Evolutionary conservation across 306 rosid genomes (phyloP).

Genomic region (Morella rubra): DNA sequence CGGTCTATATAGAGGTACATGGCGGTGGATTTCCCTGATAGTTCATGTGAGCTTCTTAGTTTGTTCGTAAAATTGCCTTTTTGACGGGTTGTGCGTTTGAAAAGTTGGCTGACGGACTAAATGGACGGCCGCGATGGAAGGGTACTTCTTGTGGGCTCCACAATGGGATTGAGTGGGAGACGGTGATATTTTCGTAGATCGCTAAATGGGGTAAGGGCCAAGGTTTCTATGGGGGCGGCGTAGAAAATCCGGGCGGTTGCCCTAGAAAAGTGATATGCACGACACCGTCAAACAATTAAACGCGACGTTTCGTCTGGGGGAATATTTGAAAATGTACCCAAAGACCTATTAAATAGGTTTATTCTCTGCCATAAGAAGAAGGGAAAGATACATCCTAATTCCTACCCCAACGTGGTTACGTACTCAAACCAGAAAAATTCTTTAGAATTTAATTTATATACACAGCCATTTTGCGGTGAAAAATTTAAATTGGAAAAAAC

Average conservation of each 20-base stretch:
- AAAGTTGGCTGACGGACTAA: conserved; percentile 29
- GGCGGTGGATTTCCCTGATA: conserved; percentile 32
- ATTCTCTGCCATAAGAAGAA: too few species aligned
- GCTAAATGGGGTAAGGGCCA: conserved; percentile 23
- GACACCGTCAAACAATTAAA: not conserved
- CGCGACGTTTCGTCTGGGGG: conserved; percentile 19
- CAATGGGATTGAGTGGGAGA: conserved; percentile 24
- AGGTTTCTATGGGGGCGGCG: conserved; percentile 50
- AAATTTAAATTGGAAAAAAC: too few species aligned
- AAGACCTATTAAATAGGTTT: not conserved
- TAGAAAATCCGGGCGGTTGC: conserved; percentile 14
- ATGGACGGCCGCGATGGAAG: conserved; percentile 44
- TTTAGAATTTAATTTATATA: too few species aligned
- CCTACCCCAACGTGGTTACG: too few species aligned
- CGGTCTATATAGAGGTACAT: not conserved
- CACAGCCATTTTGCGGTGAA: too few species aligned
- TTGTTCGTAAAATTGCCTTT: conserved; percentile 38
- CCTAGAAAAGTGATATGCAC: not conserved
- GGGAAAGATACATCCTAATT: too few species aligned
- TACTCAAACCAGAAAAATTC: too few species aligned
- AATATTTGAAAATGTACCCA: not conserved
- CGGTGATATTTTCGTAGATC: conserved; percentile 14
- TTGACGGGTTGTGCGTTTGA: conserved; percentile 54
- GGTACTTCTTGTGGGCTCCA: conserved; percentile 21
- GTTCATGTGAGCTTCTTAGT: conserved; percentile 46